These are phyloP conservation scores for Asterochloris sp. DNA, from an alignment of 139 green algal genomes.

Conservation along the genomic window DNA sequence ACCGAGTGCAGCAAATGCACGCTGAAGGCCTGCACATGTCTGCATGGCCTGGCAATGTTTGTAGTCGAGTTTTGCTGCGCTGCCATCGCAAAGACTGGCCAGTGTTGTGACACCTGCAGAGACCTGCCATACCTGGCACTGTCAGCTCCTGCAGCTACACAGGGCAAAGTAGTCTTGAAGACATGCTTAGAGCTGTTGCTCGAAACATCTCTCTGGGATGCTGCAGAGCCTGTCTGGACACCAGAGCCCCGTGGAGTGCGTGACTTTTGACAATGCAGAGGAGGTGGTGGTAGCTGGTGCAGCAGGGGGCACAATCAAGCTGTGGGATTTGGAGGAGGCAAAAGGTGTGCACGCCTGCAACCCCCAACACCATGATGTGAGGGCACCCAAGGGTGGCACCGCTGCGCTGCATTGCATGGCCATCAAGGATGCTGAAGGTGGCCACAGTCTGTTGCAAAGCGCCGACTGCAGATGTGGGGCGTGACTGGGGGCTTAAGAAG, in stretches of 20 bases:
- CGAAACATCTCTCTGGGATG: neutral
- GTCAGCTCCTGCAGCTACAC: neutral
- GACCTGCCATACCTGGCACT: too few relatives aligned
- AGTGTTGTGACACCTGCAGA: too few relatives aligned
- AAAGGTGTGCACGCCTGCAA: slow-evolving; percentile 38
- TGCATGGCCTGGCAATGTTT: neutral
- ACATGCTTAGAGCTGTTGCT: neutral
- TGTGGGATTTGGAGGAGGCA: slow-evolving; percentile 76
- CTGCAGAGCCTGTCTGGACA: slow-evolving; percentile 64
- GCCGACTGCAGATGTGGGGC: too few relatives aligned
- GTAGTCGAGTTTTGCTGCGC: too few relatives aligned
- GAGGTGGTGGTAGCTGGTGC: slow-evolving; percentile 69
- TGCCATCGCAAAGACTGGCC: too few relatives aligned
- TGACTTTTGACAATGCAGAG: slow-evolving; percentile 73
- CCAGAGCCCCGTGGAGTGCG: slow-evolving; percentile 62
- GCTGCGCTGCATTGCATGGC: too few relatives aligned
- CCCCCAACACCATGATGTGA: neutral
- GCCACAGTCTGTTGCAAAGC: too few relatives aligned
- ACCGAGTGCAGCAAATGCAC: too few relatives aligned
- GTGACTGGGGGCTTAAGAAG: too few relatives aligned
- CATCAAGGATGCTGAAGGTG: too few relatives aligned
- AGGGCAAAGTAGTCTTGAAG: too few relatives aligned
- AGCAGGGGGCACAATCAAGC: slow-evolving; percentile 63
- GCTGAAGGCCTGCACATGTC: neutral
- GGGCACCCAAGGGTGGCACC: neutral